phyloP scores from a whole-genome alignment of 371 early-diverging fungal species.

The Mitosporidium daphniae region DNA sequence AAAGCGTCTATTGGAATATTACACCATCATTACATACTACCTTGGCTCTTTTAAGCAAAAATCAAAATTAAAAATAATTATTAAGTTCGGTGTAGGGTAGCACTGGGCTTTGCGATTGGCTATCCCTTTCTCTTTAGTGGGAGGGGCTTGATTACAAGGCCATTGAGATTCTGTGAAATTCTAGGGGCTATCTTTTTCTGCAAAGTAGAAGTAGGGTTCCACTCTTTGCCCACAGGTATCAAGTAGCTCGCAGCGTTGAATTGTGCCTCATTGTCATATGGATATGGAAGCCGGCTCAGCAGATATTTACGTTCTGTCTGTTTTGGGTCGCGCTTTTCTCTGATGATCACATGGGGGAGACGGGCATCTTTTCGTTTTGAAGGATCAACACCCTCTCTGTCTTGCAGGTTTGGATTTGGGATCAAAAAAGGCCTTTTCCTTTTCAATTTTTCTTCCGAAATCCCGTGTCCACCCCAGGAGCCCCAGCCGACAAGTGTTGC shows the following conservation, averaged over 20 bases:
- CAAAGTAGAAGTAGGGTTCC: slow-evolving; percentile 40
- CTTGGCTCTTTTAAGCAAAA: too few species aligned
- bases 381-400: slow-evolving; percentile 14
- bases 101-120: too few species aligned
- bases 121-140: too few species aligned
- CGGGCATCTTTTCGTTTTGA: slow-evolving; percentile 32
- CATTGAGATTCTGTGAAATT: too few species aligned
- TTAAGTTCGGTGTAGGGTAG: too few species aligned
- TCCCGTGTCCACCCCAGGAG: slow-evolving; percentile 30
- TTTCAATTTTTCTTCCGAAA: slow-evolving; percentile 5
- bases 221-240: slow-evolving; percentile 64
- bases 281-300: slow-evolving; percentile 20
- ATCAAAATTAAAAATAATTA: too few species aligned
- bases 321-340: slow-evolving; percentile 28
- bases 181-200: slow-evolving; percentile 30
- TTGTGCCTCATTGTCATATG: slow-evolving; percentile 39
- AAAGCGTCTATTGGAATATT: too few species aligned
- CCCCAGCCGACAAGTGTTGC: too few species aligned
- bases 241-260: slow-evolving; percentile 44
- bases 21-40: too few species aligned
- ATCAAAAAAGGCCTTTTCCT: slow-evolving; percentile 18
- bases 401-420: slow-evolving; percentile 13
- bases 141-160: too few species aligned
- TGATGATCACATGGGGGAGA: slow-evolving; percentile 48
- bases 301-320: slow-evolving; percentile 21